A percentile compares a stretch with the other conserved stretches of the same genome.
These are phyloP conservation scores for Naumovozyma castellii DNA, from an alignment of 805 yeast genomes.

Conservation along the genomic window DNA sequence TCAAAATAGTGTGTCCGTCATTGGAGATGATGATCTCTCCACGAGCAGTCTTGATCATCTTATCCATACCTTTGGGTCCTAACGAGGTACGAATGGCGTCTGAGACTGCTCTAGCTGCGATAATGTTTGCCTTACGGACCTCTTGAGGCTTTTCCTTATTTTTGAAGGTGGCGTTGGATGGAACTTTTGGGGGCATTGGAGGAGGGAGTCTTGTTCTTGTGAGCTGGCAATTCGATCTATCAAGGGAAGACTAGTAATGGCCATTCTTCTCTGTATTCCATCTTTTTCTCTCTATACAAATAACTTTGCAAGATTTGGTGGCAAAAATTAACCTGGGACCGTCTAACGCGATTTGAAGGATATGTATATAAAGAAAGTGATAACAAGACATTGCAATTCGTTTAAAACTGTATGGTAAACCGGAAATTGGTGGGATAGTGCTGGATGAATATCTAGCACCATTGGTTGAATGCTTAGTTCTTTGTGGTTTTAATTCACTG, in stretches of 20 bases:
- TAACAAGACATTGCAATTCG: too few relatives aligned
- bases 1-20: conserved; percentile 94
- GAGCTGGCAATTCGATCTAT: too few relatives aligned
- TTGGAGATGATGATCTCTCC: conserved; percentile 93
- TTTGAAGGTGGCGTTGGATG: conserved; percentile 80
- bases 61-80: conserved; percentile 99
- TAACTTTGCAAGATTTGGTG: background rate
- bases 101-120: conserved; percentile 90
- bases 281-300: background rate
- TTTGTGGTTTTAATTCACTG: too few relatives aligned
- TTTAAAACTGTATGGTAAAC: too few relatives aligned
- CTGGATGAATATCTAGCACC: too few relatives aligned
- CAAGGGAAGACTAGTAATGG: background rate
- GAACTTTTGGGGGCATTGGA: conserved; percentile 26
- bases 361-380: too few relatives aligned
- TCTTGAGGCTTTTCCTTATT: conserved; percentile 94
- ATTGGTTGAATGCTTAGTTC: too few relatives aligned
- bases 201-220: too few relatives aligned
- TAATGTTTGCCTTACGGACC: conserved; percentile 78
- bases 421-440: too few relatives aligned
- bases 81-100: conserved; percentile 91
- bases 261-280: background rate
- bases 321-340: background rate
- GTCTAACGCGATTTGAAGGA: background rate
- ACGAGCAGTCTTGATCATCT: conserved; percentile 88